phyloP scores from a whole-genome alignment of 2,329 filamentous ascomycete genomes.

The Microsporum ferrugineum region DNA sequence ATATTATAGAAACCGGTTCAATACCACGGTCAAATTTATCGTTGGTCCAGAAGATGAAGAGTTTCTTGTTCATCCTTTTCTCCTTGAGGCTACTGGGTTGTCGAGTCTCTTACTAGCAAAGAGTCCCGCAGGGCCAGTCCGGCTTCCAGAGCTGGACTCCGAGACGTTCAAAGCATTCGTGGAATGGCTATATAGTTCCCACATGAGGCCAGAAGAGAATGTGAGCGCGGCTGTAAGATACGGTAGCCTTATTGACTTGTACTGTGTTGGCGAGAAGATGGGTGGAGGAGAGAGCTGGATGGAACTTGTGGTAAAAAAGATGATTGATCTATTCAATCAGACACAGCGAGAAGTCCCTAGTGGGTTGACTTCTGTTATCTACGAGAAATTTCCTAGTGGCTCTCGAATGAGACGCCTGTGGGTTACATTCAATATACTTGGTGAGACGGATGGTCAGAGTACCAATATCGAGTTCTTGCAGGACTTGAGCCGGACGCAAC shows the following conservation, averaged over 20 bases:
- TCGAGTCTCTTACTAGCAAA: background rate
- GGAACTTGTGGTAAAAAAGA: background rate
- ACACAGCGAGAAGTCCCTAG: background rate
- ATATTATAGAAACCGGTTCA: background rate
- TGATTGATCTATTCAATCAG: background rate
- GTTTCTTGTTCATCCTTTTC: conserved; percentile 6
- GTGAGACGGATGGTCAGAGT: background rate
- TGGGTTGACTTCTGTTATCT: background rate
- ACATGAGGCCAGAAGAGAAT: background rate
- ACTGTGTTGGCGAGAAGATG: conserved; percentile 4
- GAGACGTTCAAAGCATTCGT: conserved; percentile 4
- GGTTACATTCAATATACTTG: background rate
- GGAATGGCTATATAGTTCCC: conserved; percentile 3
- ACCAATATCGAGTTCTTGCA: conserved; percentile 1
- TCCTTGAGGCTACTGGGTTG: background rate
- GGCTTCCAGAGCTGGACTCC: conserved; percentile 2
- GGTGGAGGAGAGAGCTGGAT: background rate
- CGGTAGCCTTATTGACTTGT: background rate
- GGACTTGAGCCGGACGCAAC: background rate
- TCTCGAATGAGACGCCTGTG: conserved; percentile 3
- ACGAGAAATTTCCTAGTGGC: background rate
- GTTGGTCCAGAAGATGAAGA: conserved; percentile 5
- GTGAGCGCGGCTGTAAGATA: background rate
- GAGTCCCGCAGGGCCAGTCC: background rate
- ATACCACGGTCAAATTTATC: background rate